Conservation (phyloP, 331 rosid genomes). For the Prunus yedoensis region DNA sequence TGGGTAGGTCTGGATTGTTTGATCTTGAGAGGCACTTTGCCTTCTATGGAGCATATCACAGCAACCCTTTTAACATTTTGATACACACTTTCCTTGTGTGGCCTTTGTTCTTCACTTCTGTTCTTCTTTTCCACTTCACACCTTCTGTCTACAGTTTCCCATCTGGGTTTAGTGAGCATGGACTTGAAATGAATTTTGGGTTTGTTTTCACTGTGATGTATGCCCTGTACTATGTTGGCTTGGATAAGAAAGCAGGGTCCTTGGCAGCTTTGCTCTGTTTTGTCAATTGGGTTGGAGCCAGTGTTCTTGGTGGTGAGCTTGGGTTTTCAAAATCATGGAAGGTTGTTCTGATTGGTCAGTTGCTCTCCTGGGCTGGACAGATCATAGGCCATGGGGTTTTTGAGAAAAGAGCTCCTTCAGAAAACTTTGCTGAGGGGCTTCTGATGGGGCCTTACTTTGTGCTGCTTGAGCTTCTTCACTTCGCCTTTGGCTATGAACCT, state of each 20-base stretch:
- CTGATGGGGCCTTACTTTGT: slow-evolving; percentile 82
- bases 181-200: slow-evolving; percentile 50
- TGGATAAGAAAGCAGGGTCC: slow-evolving; percentile 72
- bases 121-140: slow-evolving; percentile 54
- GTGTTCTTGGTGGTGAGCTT: slow-evolving; percentile 46
- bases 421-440: slow-evolving; percentile 73
- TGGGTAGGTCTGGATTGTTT: slow-evolving; percentile 47
- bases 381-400: slow-evolving; percentile 73
- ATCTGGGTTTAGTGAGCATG: slow-evolving; percentile 24
- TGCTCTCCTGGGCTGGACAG: slow-evolving; percentile 72
- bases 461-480: slow-evolving; percentile 73
- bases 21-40: slow-evolving; percentile 77
- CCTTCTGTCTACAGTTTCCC: slow-evolving; percentile 47
- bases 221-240: slow-evolving; percentile 42
- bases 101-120: slow-evolving; percentile 64
- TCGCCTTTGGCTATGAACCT: slow-evolving; percentile 59
- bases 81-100: slow-evolving; percentile 70
- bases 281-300: slow-evolving; percentile 55
- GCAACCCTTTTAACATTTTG: slow-evolving; percentile 55
- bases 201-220: slow-evolving; percentile 51
- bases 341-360: slow-evolving; percentile 61
- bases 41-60: slow-evolving; percentile 82
- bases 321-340: slow-evolving; percentile 66
- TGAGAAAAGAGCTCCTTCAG: slow-evolving; percentile 78
- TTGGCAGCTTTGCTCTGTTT: slow-evolving; percentile 60